Base-by-base conservation (phyloP, 208 protist species). In the Wallacemonas sp. region DNA sequence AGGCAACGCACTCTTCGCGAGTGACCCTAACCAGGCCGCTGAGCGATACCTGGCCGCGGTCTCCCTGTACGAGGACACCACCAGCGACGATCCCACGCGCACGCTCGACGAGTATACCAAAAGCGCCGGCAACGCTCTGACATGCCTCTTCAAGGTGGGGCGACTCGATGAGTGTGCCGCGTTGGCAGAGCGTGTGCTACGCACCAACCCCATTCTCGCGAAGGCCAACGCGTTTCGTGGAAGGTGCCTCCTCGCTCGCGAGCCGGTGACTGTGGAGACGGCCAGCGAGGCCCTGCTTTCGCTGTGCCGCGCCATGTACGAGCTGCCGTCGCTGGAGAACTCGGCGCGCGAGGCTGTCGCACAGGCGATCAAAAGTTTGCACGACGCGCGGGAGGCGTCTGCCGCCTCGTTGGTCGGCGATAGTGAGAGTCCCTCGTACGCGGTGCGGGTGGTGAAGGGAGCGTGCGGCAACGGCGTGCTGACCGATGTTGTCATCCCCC, bases 151-250 rank as follows among this genome's bases (percentile, higher is more conserved):
- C 44, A 90, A 92, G 62, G 12, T 84, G 1, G 65, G 70, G 1
- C 60, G 78, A 10, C 76, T 72, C 22, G 66, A 69, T 21, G 53
- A 59, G 21, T 93, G 86, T 61, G 70, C 67, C 1, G 53, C 61
- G 13, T 21, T 92, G 17, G 84, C 85, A 4, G 44, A 57, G 24
- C 72, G 79, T 3, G 83, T 71, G 48, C 77, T 93, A 1, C 55
- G 27, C 3, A 39, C 67, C 0, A 93, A 95, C 48, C 85, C 86
- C 0, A 79, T 93, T 30, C 61, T 93, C 10, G 86, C 85, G 3
- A 95, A 95, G 67, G 86, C 83, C 1, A 91, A 93, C 71, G 89
- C 87, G 17, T 89, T 93, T 63, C 71, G 82, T 62, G 89, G 87
- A 19, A 71, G 83, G 17, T 89, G 83, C 42, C 57, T 76, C 0